These are phyloP conservation scores for Pseudozyma tsukubaensis DNA, from an alignment of 1,284 basidiomycete genomes.

Conservation along the genomic window DNA sequence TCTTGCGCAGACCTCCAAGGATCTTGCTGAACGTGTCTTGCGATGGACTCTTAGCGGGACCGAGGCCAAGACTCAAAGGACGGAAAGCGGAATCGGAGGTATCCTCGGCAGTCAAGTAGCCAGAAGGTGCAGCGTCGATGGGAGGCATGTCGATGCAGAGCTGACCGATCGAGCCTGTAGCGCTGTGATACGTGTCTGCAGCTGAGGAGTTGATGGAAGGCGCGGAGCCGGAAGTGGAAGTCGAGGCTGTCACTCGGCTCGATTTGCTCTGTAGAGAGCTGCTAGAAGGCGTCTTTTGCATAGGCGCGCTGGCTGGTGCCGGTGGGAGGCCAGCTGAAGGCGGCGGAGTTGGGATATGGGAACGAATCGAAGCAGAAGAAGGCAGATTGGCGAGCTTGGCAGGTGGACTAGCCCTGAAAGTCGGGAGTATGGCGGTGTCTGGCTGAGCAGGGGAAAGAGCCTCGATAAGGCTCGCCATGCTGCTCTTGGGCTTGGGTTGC, in stretches of 20 bases:
- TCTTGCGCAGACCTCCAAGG: conserved; percentile 24
- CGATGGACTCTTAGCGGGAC: conserved; percentile 36
- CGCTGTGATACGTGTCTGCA: conserved; percentile 36
- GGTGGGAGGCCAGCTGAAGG: conserved; percentile 41
- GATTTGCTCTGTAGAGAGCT: conserved; percentile 41
- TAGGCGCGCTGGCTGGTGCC: conserved; percentile 26
- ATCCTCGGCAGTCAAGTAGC: conserved; percentile 3
- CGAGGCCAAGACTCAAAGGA: conserved; percentile 48
- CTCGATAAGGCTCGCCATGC: conserved; percentile 31
- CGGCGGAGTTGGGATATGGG: conserved; percentile 36
- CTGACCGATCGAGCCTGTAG: conserved; percentile 33
- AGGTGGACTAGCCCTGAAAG: conserved; percentile 19
- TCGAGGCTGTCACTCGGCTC: conserved; percentile 18
- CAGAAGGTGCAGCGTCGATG: conserved; percentile 16
- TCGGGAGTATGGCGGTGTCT: conserved; percentile 25
- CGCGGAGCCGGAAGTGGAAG: neutral
- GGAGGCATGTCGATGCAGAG: conserved; percentile 35
- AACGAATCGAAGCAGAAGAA: conserved; percentile 15
- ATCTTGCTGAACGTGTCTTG: conserved; percentile 42
- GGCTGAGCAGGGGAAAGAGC: conserved; percentile 34
- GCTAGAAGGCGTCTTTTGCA: conserved; percentile 34
- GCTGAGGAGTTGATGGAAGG: conserved; percentile 2
- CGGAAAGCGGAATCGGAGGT: conserved; percentile 26
- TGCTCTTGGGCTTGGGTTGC: conserved; percentile 17
- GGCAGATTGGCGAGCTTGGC: conserved; percentile 9